Evolutionary conservation across 768 basidiomycete species (phyloP), one percentile per base, ranked within the genome.

Genomic region (Lactarius vividus): DNA sequence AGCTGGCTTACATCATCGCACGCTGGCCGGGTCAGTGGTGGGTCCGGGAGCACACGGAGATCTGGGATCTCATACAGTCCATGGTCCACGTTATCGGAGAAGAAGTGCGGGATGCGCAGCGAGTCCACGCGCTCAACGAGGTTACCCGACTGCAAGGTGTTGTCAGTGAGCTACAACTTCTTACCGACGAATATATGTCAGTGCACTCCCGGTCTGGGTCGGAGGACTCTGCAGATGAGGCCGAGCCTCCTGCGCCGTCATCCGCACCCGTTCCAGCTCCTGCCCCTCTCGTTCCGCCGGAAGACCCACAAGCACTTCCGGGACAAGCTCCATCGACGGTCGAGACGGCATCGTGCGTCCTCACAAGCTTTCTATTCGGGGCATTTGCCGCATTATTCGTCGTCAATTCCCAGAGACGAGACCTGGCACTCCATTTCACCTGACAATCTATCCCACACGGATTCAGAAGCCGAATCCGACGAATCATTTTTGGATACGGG

Each of bases 1-100:
- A 76, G 61, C 73, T 78, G 39, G 74, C 76, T 29, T 74, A 72
- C 61, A 72, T 75, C 53, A 75, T 79, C 58, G 74, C 78, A 37
- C 64, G 73, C 55, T 91, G 89, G 89, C 87, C 88, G 28, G 84
- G 84, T 26, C 83, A 83, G 69, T 84, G 83, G 81, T 91, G 88
- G 87, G 80, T 82, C 31, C 81, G 80, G 59, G 85, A 88, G 69
- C 86, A 86, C 73, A 74, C 79, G 5, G 89, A 89, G 76, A 80
- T 88, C 71, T 81, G 79, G 74, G 78, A 83, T 58, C 79, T 89
- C 52, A 81, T 88, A 39, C 80, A 81, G 53, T 81, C 83, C 39
- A 85, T 87, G 73, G 81, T 84, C 39, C 78, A 82, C 64, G 81
- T 87, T 42, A 75, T 91, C 35, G 85, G 81, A 18, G 89, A 89